phyloP scores from a whole-genome alignment of 2,329 filamentous ascomycete species.

The Periconia sp. region DNA sequence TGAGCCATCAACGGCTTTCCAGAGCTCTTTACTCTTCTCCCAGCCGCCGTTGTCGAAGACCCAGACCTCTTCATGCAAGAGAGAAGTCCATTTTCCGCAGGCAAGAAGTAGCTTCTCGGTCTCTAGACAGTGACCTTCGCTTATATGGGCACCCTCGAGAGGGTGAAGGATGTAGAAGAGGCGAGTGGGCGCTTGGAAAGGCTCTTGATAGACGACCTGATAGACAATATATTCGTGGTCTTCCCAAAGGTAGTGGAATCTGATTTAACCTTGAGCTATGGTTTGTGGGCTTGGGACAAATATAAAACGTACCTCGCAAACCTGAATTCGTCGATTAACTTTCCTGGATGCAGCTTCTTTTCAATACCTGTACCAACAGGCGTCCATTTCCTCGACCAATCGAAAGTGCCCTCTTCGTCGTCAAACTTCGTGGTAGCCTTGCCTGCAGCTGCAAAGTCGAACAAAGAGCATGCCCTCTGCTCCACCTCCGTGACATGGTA shows the following conservation, averaged over 20 bases:
- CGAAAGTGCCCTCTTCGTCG: slow-evolving; percentile 22
- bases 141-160: slow-evolving; percentile 12
- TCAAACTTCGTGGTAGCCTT: slow-evolving; percentile 24
- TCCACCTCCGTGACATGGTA: slow-evolving; percentile 34
- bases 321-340: slow-evolving; percentile 25
- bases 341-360: slow-evolving; percentile 28
- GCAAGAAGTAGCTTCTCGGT: slow-evolving; percentile 60
- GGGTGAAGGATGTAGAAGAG: slow-evolving; percentile 30
- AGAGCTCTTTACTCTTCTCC: slow-evolving; percentile 67
- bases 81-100: slow-evolving; percentile 60
- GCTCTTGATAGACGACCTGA: slow-evolving; percentile 33
- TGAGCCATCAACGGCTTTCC: slow-evolving; percentile 49
- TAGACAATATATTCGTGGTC: slow-evolving; percentile 34
- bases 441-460: slow-evolving; percentile 29
- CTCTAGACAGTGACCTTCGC: slow-evolving; percentile 27
- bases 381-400: slow-evolving; percentile 22
- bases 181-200: slow-evolving; percentile 26
- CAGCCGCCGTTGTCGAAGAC: slow-evolving; percentile 68
- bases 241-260: slow-evolving; percentile 38
- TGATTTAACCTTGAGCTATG: slow-evolving; percentile 1
- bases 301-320: slow-evolving; percentile 28
- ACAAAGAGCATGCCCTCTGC: slow-evolving; percentile 15
- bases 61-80: slow-evolving; percentile 67
- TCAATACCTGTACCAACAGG: slow-evolving; percentile 30
- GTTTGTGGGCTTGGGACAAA: too few species aligned